phyloP scores from a whole-genome alignment of 345 rosid genomes.

The Boechera stricta region DNA sequence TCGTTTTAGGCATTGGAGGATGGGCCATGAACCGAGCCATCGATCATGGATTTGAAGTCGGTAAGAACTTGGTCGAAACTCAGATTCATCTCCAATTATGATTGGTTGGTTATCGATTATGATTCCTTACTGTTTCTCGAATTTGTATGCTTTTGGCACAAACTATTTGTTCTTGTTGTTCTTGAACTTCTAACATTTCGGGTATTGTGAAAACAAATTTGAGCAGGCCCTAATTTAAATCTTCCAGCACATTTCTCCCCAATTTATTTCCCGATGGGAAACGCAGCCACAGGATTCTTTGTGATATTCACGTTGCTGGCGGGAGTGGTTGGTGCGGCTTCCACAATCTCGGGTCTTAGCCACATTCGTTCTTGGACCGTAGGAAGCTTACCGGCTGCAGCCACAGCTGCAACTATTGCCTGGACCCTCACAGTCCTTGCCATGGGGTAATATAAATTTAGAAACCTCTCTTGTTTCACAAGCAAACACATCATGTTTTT shows the following conservation, averaged over 20 bases:
- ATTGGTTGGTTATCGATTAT: neutral
- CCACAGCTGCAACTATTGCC: constrained; percentile 78
- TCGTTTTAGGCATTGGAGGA: constrained; percentile 77
- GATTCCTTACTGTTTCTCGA: neutral
- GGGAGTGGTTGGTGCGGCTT: constrained; percentile 89
- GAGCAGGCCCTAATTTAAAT: constrained; percentile 66
- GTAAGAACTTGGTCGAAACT: constrained; percentile 45
- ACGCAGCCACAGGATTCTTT: constrained; percentile 97
- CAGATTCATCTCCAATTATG: neutral
- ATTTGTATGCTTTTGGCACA: constrained; percentile 16
- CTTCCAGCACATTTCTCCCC: constrained; percentile 98
- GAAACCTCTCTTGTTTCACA: constrained; percentile 10
- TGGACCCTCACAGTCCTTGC: constrained; percentile 93
- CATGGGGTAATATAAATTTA: constrained; percentile 66
- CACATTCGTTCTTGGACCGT: constrained; percentile 68
- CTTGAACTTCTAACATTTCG: constrained; percentile 13
- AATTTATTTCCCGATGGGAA: constrained; percentile 91
- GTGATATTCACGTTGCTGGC: constrained; percentile 81
- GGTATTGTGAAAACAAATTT: constrained; percentile 1
- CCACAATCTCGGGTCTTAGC: constrained; percentile 68
- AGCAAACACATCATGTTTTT: constrained; percentile 3
- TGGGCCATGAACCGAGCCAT: constrained; percentile 97
- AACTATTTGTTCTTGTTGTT: neutral
- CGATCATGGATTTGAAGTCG: constrained; percentile 79
- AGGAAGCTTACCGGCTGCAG: constrained; percentile 78